Base-by-base conservation (phyloP, 305 asterid species). In the Fraxinus velutina region DNA sequence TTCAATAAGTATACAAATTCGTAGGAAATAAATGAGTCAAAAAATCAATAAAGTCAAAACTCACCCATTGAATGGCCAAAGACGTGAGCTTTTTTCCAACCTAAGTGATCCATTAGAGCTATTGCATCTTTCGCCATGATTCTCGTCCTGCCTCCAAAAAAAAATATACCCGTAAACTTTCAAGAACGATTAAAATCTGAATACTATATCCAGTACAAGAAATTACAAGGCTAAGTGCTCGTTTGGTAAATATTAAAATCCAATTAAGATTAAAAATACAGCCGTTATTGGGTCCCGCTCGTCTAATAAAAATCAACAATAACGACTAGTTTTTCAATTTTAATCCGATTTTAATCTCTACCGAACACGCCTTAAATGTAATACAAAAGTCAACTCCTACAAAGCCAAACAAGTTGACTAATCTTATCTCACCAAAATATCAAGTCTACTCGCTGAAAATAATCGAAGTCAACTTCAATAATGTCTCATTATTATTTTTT, bases 61-160 rank as follows among this genome's bases (percentile, higher is more conserved):
- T 87, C 86, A 96, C 99, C 99, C 99, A 96, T 96, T 6, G 99
- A 96, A 88, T 96, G 99, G 27, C 99, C 98, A 84, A 96, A 91
- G 10, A 96, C 89, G 80, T 96, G 98, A 15, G 97, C 99, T 82
- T 89, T 94, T 86, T 83, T 47, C 99, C 98, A 96, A 39, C 97
- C 97, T 89, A 96, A 85, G 81, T 94, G 97, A 92, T 96, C 97
- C 98, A 94, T 93, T 36, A 96, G 21, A 86, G 98, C 97, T 83
- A 96, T 81, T 71, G 98, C 98, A 88, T 96, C 99, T 85, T 89
- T 92, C n/a, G 99, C 99, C 99, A 96, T 94, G 9, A 86, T 88
- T 50, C 72, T 88, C 30, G 98, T 96, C 79, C 99, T 96, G 95
- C 76, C 79, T 57, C 72, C 74, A 76, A 42, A 78, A 4, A 4